Conservation (phyloP, 805 yeast genomes). For the Yarrowia porcina region DNA sequence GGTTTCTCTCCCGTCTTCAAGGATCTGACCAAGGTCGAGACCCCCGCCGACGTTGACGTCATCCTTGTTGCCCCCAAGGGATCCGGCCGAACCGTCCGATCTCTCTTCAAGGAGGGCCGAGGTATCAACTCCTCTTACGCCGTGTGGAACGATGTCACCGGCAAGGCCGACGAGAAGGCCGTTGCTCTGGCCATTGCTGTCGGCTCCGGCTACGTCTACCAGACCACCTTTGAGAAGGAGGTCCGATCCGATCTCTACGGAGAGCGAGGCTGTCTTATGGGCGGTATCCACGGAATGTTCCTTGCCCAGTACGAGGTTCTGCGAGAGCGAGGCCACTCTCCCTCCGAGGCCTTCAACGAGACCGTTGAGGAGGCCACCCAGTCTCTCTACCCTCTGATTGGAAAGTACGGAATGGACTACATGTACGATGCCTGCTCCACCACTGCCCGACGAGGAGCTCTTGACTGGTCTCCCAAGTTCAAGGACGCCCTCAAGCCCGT, state of each 20-base stretch:
- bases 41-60: conserved; percentile 93
- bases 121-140: conserved; percentile 99
- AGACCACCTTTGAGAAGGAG: conserved; percentile 98
- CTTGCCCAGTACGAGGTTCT: conserved; percentile 99
- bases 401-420: conserved; percentile 99
- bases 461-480: conserved; percentile 99
- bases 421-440: conserved; percentile 99
- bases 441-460: conserved; percentile 99
- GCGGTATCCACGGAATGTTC: conserved; percentile 99
- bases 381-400: conserved; percentile 97
- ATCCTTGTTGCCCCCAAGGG: conserved; percentile 99
- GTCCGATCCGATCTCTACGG: conserved; percentile 99
- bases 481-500: conserved; percentile 98
- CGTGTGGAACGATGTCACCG: conserved; percentile 98
- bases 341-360: conserved; percentile 99
- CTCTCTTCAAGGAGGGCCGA: conserved; percentile 99
- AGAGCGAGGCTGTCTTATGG: conserved; percentile 99
- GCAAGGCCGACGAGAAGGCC: conserved; percentile 99
- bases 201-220: conserved; percentile 99
- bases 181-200: conserved; percentile 98
- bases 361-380: conserved; percentile 99
- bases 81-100: conserved; percentile 99
- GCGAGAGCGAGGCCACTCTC: conserved; percentile 99
- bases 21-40: conserved; percentile 92
- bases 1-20: conserved; percentile 99